Evolutionary conservation across 176 grass and related monocot species (phyloP).

Genomic region (Bothriochloa decipiens): DNA sequence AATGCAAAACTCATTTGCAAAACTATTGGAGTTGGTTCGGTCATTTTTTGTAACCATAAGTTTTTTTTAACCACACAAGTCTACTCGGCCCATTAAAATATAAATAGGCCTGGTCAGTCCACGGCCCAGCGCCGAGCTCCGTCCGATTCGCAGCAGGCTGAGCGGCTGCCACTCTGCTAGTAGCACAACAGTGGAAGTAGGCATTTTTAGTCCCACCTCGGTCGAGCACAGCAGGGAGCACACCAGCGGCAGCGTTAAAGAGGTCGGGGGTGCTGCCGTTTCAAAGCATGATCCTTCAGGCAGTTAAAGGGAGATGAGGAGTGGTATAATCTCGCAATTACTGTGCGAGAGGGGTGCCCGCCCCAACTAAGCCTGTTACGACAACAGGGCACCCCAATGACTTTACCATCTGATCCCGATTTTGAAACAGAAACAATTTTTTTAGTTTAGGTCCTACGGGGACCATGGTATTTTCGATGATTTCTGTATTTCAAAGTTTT

Average conservation of each 20-base stretch:
- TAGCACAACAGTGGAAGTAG: too few relatives aligned
- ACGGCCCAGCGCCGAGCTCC: neutral
- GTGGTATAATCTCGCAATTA: constrained; percentile 28
- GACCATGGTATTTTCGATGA: too few relatives aligned
- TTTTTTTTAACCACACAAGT: too few relatives aligned
- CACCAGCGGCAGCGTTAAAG: neutral
- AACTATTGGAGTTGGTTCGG: too few relatives aligned
- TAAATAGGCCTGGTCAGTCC: neutral
- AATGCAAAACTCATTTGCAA: too few relatives aligned
- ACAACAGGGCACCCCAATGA: constrained; percentile 35
- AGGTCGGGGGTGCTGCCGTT: fast-evolving
- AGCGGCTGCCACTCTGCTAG: neutral
- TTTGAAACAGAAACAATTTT: neutral
- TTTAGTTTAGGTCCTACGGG: too few relatives aligned
- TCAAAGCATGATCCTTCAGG: constrained; percentile 38
- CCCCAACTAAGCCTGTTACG: constrained; percentile 56
- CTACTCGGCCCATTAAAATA: neutral
- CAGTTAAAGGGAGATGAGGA: constrained; percentile 55
- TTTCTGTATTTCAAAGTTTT: too few relatives aligned
- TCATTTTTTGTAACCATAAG: too few relatives aligned
- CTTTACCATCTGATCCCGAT: constrained; percentile 43
- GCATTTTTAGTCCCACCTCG: constrained; percentile 51
- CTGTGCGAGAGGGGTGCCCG: constrained; percentile 47
- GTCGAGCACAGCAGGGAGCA: fast-evolving
- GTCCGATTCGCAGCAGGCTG: neutral